phyloP scores from a whole-genome alignment of 305 asterid species.

The Nicotiana rustica region DNA sequence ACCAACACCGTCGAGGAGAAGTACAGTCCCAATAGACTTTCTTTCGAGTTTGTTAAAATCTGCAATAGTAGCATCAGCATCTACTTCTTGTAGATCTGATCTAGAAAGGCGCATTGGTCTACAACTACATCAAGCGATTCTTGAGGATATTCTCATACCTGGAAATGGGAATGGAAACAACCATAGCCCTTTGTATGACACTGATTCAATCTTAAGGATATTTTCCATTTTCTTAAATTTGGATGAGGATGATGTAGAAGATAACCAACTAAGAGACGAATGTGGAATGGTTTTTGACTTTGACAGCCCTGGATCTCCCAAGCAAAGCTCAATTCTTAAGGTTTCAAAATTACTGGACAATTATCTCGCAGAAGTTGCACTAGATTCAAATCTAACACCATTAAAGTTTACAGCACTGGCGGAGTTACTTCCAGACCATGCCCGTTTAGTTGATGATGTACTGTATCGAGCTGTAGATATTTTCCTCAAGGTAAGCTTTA shows the following conservation, averaged over 20 bases:
- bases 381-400: slow-evolving; percentile 72
- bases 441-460: slow-evolving; percentile 77
- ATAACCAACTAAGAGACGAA: slow-evolving; percentile 61
- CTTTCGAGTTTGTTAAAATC: slow-evolving; percentile 79
- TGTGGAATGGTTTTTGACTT: slow-evolving; percentile 72
- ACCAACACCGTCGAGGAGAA: slow-evolving; percentile 80
- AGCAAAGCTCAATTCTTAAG: slow-evolving; percentile 83
- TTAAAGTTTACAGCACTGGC: slow-evolving; percentile 71
- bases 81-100: slow-evolving; percentile 75
- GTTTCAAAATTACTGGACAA: slow-evolving; percentile 82
- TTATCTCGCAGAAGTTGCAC: slow-evolving; percentile 81
- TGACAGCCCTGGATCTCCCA: slow-evolving; percentile 91
- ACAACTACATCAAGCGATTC: slow-evolving; percentile 86
- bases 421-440: slow-evolving; percentile 87
- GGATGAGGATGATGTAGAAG: slow-evolving; percentile 81
- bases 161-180: slow-evolving; percentile 47
- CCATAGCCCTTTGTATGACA: slow-evolving; percentile 68
- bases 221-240: slow-evolving; percentile 84
- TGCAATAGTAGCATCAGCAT: slow-evolving; percentile 65
- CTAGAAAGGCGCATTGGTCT: slow-evolving; percentile 86
- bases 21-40: slow-evolving; percentile 80
- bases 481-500: slow-evolving; percentile 72
- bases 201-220: slow-evolving; percentile 69
- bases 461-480: slow-evolving; percentile 85
- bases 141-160: slow-evolving; percentile 83